phyloP scores from a whole-genome alignment of 2,329 filamentous ascomycete genomes.

The Fonsecaea pedrosoi region DNA sequence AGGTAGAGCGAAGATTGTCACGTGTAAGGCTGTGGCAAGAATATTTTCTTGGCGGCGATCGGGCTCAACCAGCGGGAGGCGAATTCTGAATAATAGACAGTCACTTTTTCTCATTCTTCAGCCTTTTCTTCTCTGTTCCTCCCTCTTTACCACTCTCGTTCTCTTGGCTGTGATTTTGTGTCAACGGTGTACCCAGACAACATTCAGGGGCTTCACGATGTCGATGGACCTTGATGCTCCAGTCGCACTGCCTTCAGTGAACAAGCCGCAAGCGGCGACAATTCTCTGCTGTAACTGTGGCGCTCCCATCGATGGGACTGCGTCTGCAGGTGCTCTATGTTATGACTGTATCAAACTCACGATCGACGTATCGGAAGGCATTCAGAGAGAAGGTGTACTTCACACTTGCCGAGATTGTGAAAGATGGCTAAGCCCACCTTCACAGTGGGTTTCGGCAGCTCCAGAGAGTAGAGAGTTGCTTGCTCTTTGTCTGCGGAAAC shows the following conservation, averaged over 20 bases:
- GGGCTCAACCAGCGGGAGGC: slow-evolving; percentile 11
- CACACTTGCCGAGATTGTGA: slow-evolving; percentile 96
- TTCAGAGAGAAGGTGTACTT: slow-evolving; percentile 86
- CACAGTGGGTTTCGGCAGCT: slow-evolving; percentile 81
- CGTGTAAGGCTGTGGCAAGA: slow-evolving; percentile 21
- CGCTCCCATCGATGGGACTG: slow-evolving; percentile 90
- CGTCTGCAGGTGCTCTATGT: slow-evolving; percentile 84
- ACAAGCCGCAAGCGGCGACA: slow-evolving; percentile 53
- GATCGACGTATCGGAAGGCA: slow-evolving; percentile 88
- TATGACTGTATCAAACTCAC: slow-evolving; percentile 95
- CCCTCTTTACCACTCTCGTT: neutral
- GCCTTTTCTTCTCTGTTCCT: neutral
- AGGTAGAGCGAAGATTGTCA: slow-evolving; percentile 3
- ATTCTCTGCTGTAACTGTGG: slow-evolving; percentile 99
- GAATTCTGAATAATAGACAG: slow-evolving; percentile 30
- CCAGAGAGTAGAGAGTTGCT: slow-evolving; percentile 92
- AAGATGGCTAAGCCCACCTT: slow-evolving; percentile 86
- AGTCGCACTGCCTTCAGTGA: slow-evolving; percentile 49
- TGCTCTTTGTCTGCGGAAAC: slow-evolving; percentile 85
- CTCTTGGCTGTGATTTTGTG: neutral
- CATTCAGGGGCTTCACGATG: slow-evolving; percentile 47
- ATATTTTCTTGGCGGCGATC: slow-evolving; percentile 3
- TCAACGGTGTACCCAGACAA: neutral
- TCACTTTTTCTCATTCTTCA: slow-evolving; percentile 19
- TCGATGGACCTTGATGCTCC: slow-evolving; percentile 67